These are phyloP conservation scores for Aspergillus uvarum DNA, from an alignment of 2,329 filamentous ascomycete species.

Conservation along the genomic window DNA sequence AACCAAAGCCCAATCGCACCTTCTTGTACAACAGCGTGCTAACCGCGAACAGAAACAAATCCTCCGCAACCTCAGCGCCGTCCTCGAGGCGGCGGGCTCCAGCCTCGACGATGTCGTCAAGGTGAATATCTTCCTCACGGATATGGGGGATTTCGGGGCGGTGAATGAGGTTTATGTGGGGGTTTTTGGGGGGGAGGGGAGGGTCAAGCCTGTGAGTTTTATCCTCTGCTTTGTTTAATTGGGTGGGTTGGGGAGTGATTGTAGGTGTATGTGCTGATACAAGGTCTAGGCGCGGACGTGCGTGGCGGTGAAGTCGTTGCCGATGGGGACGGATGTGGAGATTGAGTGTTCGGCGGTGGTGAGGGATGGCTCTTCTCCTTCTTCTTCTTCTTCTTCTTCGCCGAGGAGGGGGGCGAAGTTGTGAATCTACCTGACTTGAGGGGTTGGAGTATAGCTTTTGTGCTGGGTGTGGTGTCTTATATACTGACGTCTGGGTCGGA, in stretches of 20 bases:
- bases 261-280: not conserved
- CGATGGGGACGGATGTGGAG: slow-evolving; percentile 53
- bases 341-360: slow-evolving; percentile 53
- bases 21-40: no score
- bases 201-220: slow-evolving; percentile 26
- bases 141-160: slow-evolving; percentile 65
- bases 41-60: slow-evolving; percentile 45
- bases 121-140: slow-evolving; percentile 63
- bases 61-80: slow-evolving; percentile 54
- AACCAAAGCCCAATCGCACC: no score
- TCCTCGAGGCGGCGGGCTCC: slow-evolving; percentile 60
- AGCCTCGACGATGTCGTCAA: slow-evolving; percentile 61
- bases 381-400: no score
- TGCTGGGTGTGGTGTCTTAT: no score
- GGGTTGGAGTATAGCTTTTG: no score
- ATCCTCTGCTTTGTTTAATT: not conserved
- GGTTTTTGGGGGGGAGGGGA: slow-evolving; percentile 22
- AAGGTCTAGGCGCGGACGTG: slow-evolving; percentile 38
- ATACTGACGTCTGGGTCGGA: no score
- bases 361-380: slow-evolving; percentile 14
- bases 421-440: not conserved
- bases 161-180: slow-evolving; percentile 74
- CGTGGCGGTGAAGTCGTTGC: slow-evolving; percentile 54
- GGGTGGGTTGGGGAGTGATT: not conserved
- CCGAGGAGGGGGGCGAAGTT: not conserved